Conservation (phyloP, 176 grass and related monocot species). For the Triticum turgidum region DNA sequence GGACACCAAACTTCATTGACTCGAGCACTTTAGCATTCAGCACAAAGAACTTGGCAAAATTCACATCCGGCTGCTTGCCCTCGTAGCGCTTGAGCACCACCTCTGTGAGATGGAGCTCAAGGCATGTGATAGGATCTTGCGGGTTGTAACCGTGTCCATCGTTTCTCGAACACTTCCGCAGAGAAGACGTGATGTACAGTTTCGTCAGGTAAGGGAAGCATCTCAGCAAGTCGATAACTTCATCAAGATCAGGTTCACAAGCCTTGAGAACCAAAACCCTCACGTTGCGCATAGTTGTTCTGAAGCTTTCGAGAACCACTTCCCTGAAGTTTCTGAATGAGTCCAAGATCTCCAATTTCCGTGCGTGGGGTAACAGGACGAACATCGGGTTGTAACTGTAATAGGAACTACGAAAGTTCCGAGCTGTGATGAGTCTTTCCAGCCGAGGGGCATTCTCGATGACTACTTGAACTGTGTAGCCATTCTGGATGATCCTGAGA, state of each 20-base stretch:
- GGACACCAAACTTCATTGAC: neutral
- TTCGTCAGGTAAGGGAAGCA: neutral
- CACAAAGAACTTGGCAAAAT: slow-evolving; percentile 27
- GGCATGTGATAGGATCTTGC: neutral
- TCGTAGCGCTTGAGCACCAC: neutral
- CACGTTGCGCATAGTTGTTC: neutral
- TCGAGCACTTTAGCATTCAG: slow-evolving; percentile 17
- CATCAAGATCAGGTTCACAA: neutral
- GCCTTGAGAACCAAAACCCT: slow-evolving; percentile 10
- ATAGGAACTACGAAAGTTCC: too few relatives aligned
- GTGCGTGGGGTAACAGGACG: neutral
- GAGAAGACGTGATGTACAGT: neutral
- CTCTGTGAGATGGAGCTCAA: neutral
- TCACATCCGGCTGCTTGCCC: neutral
- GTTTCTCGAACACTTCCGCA: neutral
- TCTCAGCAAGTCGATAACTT: neutral
- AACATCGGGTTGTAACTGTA: neutral
- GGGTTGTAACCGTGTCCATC: neutral
- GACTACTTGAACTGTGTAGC: neutral
- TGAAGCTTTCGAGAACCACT: neutral
- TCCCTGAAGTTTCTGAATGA: neutral
- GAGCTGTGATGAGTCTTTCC: neutral
- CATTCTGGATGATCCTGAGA: neutral
- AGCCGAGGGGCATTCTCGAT: neutral
- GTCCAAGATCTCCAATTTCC: slow-evolving; percentile 1